Base-by-base conservation (phyloP, 2,329 filamentous ascomycete genomes). In the Mollisiaceae sp. region DNA sequence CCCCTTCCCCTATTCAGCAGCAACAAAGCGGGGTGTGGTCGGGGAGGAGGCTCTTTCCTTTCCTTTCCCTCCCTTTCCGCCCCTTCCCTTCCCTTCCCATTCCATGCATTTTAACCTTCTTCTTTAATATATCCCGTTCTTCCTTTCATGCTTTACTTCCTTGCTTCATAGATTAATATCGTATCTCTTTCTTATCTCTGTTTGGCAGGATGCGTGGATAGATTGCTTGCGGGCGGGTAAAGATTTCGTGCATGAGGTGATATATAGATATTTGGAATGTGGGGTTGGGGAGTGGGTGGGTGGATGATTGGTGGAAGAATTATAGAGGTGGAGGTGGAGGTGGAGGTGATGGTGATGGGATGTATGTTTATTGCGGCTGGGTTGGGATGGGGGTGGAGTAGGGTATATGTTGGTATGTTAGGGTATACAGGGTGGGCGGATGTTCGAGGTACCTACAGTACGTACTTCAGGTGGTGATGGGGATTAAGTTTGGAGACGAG, bases 21-120 rank as follows among this genome's bases (percentile, higher is more conserved):
- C n/a, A n/a, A n/a, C n/a, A 9, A 41, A 18, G 50, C 24, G 50
- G 50, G 50, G 50, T 54, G 50, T 24, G 50, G 50, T 54, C 50
- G 27, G 50, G 50, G 50, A 54, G 22, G 50, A 54, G 50, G 45
- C 45, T 50, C 45, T n/a, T 22, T 45, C 43, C 15, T n/a, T 9
- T 18, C 43, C 43, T n/a, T 47, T 9, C 43, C 2, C 4, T 47
- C 43, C 38, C 38, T 3, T 41, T 41, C 38, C 38, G 2, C 38
- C 15, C 15, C 8, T 9, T 41, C 15, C n/a, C 6, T 15, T 15
- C 2, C n/a, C 41, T 15, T 15, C 15, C 11, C 5, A 2, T n/a
- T 4, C 41, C n/a, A 15, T 15, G n/a, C n/a, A n/a, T n/a, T n/a
- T n/a, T n/a, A n/a, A n/a, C n/a, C n/a, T n/a, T n/a, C n/a, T 6